Evolutionary conservation across 2,329 filamentous ascomycete species (phyloP), one percentile per base, ranked within the genome.

Genomic region (Coniochaeta sp.): DNA sequence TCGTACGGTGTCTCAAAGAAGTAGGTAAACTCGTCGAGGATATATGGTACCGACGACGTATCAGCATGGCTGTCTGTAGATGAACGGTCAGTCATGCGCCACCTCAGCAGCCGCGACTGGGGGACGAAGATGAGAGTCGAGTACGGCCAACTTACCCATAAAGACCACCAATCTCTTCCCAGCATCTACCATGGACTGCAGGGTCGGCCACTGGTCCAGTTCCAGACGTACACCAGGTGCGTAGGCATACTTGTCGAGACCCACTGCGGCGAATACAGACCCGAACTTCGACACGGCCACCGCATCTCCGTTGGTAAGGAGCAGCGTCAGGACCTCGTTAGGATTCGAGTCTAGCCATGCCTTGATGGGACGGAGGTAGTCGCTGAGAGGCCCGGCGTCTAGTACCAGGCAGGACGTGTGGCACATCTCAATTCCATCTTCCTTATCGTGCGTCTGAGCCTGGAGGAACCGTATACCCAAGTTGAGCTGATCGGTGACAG

Each of bases 1-100:
- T 87, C 82, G 67, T 78, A 91, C 0, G 79, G 74, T 42, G 86
- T 92, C 65, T 92, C 88, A 71, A 86, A 91, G 57, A 86, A 78
- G 66, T 82, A 82, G 22, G 70, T 67, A 61, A 83, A 87, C 62
- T 87, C 77, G 62, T 79, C 72, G 51, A 86, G 71, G 51, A 88
- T 80, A 61, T 84, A 87, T 24, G 79, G 71, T n/a, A 81, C 76
- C 48, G 70, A 64, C 28, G 61, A 65, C 1, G 68, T 71, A 55
- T 82, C 71, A 52, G 72, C 64, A 49, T 76, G 62, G 58, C 79
- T 89, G 65, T 91, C 87, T 82, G 76, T 6, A 30, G 27, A 30
- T 30, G 5, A 26, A 24, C 13, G 26, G 45, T 48, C 26, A 48
- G 45, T 14, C 5, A 13, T 22, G 4, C n/a, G n/a, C n/a, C n/a